These are phyloP conservation scores for Botryobasidium botryosum DNA, from an alignment of 768 basidiomycete species.

Conservation along the genomic window DNA sequence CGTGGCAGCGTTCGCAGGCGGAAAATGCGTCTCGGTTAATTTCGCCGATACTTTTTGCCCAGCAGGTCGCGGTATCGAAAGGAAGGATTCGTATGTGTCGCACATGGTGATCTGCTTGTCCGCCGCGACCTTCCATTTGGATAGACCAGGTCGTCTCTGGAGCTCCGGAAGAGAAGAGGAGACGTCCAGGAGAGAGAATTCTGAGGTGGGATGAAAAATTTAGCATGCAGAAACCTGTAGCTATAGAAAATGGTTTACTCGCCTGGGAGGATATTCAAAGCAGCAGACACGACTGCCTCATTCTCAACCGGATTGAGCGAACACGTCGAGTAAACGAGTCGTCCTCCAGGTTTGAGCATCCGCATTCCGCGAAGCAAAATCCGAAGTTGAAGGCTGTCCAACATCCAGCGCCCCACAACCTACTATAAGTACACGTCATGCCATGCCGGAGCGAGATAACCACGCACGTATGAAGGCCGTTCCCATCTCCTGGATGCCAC, in stretches of 20 bases:
- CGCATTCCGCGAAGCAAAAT: constrained; percentile 89
- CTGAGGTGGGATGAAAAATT: constrained; percentile 25
- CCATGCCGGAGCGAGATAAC: too few relatives aligned
- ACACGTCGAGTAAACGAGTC: constrained; percentile 95
- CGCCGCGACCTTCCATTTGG: constrained; percentile 59
- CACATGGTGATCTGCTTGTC: constrained; percentile 30
- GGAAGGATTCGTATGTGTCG: constrained; percentile 43
- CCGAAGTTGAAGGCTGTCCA: constrained; percentile 64
- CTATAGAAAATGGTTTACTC: constrained; percentile 13
- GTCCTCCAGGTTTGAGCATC: constrained; percentile 68
- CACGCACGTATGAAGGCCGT: constrained; percentile 73
- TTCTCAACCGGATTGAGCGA: constrained; percentile 95
- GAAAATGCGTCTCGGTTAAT: constrained; percentile 48
- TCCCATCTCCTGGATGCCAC: constrained; percentile 80
- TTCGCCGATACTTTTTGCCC: background rate
- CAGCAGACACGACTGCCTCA: constrained; percentile 85
- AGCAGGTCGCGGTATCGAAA: constrained; percentile 6
- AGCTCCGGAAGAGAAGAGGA: constrained; percentile 56
- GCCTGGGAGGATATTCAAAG: constrained; percentile 58
- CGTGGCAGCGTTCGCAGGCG: constrained; percentile 40
- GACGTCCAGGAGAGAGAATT: constrained; percentile 67
- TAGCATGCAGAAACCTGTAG: too few relatives aligned
- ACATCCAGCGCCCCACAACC: too few relatives aligned
- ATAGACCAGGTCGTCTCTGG: constrained; percentile 56
- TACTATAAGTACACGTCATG: background rate